phyloP scores from a whole-genome alignment of 1,284 basidiomycete genomes.

The Cryptococcus floricola region DNA sequence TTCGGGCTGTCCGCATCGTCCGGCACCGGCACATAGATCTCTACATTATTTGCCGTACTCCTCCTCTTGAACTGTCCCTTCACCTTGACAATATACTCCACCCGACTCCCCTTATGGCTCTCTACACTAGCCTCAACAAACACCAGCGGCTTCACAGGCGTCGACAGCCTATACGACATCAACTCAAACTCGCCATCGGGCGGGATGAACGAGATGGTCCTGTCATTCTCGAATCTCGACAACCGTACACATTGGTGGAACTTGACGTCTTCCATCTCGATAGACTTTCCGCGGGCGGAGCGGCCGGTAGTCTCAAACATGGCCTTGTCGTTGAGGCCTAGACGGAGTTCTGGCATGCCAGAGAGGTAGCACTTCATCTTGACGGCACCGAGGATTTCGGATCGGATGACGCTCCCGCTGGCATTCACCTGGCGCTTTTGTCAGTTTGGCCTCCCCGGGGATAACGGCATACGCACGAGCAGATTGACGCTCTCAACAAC shows the following conservation, averaged over 20 bases:
- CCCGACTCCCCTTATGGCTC: constrained; percentile 83
- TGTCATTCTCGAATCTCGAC: constrained; percentile 97
- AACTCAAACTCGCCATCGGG: constrained; percentile 98
- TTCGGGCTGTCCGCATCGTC: constrained; percentile 98
- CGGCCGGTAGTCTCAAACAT: constrained; percentile 98
- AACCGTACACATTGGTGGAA: constrained; percentile 99
- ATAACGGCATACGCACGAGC: constrained; percentile 58
- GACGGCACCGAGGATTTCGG: constrained; percentile 93
- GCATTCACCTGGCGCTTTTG: constrained; percentile 73
- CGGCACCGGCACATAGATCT: constrained; percentile 95
- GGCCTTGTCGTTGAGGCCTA: constrained; percentile 98
- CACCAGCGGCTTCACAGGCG: constrained; percentile 93
- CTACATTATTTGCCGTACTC: constrained; percentile 96
- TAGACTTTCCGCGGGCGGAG: constrained; percentile 91
- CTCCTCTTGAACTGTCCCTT: constrained; percentile 97
- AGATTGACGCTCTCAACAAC: constrained; percentile 97
- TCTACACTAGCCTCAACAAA: constrained; percentile 98
- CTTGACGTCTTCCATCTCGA: constrained; percentile 99
- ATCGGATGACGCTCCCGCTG: constrained; percentile 93
- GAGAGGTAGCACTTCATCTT: constrained; percentile 99
- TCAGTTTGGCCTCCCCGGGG: constrained; percentile 4
- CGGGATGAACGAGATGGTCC: constrained; percentile 98
- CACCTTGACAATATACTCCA: constrained; percentile 98
- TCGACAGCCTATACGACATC: constrained; percentile 94
- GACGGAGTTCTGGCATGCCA: constrained; percentile 94